Base-by-base conservation (phyloP, 2,329 filamentous ascomycete genomes). In the Arthroderma sp. region DNA sequence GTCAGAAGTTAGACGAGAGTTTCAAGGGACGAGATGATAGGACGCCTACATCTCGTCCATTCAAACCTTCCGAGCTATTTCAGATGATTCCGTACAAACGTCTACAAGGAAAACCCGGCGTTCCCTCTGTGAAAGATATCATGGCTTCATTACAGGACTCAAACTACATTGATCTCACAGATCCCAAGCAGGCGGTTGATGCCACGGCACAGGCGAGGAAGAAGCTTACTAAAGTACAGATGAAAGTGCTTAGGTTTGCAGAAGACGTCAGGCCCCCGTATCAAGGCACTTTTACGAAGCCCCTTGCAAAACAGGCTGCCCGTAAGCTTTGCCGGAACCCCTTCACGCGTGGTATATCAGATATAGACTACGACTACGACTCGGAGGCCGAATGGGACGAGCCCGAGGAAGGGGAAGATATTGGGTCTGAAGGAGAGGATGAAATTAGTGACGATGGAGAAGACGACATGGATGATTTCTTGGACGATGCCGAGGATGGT, bases 381-480 rank as follows among this genome's bases (percentile, higher is more conserved):
- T 81, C 77, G 0, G 78, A 82, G 55, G 76, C 67, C 2, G 69
- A 72, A 75, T 80, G 79, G 78, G 71, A 82, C 56, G 73, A 82
- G 57, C 73, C 78, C 31, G 66, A 87, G 74, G 69, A 88, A 74
- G 82, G 83, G 46, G 81, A 83, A 54, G 78, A 84, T 42, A 62
- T 82, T 2, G 66, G 74, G 40, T 77, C 75, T 3, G 79, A 82
- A 47, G 77, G 75, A 29, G 78, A 82, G 45, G 78, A 82, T 4
- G 68, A 73, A 6, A 71, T 71, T 43, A 75, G 71, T 44, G 72
- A 75, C 4, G 77, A 77, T 7, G 82, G 78, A n/a, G 83, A 85
- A 10, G 83, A 85, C 50, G 87, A 93, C 48, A 83, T 94, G 80
- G 85, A 86, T 3, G 88, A 80, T 11, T 95, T 95, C 57, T 70